Evolutionary conservation across 2,329 filamentous ascomycete species (phyloP).

Genomic region (Stemphylium beticola): DNA sequence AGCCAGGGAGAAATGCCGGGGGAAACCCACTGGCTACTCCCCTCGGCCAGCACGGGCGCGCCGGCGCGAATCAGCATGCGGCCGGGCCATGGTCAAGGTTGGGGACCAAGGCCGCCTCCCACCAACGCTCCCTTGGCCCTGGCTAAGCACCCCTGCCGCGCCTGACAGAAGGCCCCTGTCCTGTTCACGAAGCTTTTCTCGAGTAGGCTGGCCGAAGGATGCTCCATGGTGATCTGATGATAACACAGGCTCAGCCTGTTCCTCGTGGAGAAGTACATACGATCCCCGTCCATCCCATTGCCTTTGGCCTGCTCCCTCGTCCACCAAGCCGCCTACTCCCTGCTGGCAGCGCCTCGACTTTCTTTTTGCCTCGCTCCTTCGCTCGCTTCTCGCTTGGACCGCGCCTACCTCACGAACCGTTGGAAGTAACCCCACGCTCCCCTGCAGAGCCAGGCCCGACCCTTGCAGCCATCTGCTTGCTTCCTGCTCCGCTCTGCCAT

Average conservation of each 20-base stretch:
- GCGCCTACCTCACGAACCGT: constrained; percentile 34
- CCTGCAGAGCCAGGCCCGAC: constrained; percentile 35
- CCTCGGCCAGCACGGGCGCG: constrained; percentile 21
- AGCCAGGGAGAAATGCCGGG: constrained; percentile 24
- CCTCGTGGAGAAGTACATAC: background rate
- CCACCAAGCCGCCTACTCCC: background rate
- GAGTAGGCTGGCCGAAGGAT: constrained; percentile 18
- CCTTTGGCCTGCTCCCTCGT: background rate
- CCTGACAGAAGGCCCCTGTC: constrained; percentile 26
- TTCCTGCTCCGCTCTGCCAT: constrained; percentile 22
- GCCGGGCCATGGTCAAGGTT: constrained; percentile 13
- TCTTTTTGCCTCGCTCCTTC: constrained; percentile 24
- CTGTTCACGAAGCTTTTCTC: constrained; percentile 21
- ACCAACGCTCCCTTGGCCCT: constrained; percentile 32
- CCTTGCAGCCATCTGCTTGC: constrained; percentile 38
- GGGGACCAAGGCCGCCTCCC: constrained; percentile 23
- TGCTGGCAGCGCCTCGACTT: constrained; percentile 11
- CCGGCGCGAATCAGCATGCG: constrained; percentile 29
- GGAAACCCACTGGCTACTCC: constrained; percentile 21
- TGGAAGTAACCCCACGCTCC: constrained; percentile 32
- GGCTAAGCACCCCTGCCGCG: constrained; percentile 27
- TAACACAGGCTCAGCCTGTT: constrained; percentile 15
- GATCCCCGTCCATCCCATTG: background rate
- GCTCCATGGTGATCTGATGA: constrained; percentile 20
- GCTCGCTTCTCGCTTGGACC: constrained; percentile 36